Conservation (phyloP, 495 filamentous ascomycete genomes). For the Trichocladium antarcticum region DNA sequence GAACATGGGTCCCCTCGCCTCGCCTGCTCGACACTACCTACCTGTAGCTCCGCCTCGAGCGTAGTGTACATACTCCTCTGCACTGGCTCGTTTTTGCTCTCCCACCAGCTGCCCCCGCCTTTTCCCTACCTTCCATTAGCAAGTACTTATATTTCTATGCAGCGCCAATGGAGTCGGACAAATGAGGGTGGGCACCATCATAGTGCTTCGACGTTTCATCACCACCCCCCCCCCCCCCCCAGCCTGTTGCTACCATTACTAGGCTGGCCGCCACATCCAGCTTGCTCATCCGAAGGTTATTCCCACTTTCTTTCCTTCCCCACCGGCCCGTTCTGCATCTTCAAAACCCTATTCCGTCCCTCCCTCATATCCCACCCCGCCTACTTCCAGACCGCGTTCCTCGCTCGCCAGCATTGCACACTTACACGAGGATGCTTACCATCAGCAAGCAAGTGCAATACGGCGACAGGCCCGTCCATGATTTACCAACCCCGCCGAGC, state of each 20-base stretch:
- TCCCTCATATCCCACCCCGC: not conserved
- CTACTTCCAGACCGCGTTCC: slow-evolving; percentile 8
- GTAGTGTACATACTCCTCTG: slow-evolving; percentile 13
- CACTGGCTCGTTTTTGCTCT: slow-evolving; percentile 13
- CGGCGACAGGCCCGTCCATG: slow-evolving; percentile 58
- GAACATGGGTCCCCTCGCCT: slow-evolving; percentile 27
- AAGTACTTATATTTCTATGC: slow-evolving; percentile 27
- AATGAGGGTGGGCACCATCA: slow-evolving; percentile 39
- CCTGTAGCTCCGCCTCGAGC: slow-evolving; percentile 25
- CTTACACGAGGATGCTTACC: slow-evolving; percentile 51
- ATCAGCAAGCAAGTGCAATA: slow-evolving; percentile 55
- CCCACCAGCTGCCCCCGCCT: slow-evolving; percentile 20
- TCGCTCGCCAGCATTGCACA: slow-evolving; percentile 1
- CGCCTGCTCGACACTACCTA: slow-evolving; percentile 19
- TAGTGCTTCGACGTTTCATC: slow-evolving; percentile 40
- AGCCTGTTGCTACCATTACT: slow-evolving; percentile 30
- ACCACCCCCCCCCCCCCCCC: slow-evolving; percentile 37
- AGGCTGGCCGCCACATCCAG: slow-evolving; percentile 44
- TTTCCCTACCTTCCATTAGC: slow-evolving; percentile 18
- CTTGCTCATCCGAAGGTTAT: slow-evolving; percentile 41
- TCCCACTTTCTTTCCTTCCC: slow-evolving; percentile 30
- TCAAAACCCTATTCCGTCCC: not conserved
- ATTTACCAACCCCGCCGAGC: slow-evolving; percentile 51
- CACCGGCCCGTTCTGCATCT: slow-evolving; percentile 2
- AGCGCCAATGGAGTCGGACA: slow-evolving; percentile 30